Conservation (phyloP, 2,329 filamentous ascomycete genomes). For the Fusarium succisae region DNA sequence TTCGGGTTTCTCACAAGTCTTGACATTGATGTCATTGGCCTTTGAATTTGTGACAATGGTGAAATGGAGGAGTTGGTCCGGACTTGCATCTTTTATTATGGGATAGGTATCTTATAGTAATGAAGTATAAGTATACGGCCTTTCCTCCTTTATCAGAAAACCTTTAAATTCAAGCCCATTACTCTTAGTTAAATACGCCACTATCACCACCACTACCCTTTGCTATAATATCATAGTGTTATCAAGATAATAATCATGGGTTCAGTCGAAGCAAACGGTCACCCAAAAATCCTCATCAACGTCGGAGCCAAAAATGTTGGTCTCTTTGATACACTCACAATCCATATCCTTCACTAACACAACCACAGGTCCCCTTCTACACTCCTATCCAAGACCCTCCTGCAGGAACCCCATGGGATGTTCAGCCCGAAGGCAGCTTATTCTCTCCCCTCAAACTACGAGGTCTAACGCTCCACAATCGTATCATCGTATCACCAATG, state of each 20-base stretch:
- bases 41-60: neutral
- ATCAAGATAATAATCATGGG: neutral
- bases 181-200: neutral
- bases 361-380: constrained; percentile 35
- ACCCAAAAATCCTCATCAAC: constrained; percentile 31
- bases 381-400: constrained; percentile 40
- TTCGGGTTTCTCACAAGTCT: neutral
- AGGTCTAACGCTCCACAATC: constrained; percentile 55
- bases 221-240: neutral
- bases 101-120: no score
- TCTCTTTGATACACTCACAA: neutral
- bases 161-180: neutral
- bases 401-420: constrained; percentile 38
- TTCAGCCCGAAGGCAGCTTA: constrained; percentile 42
- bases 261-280: constrained; percentile 1
- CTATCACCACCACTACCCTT: neutral
- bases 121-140: neutral
- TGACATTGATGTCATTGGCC: neutral
- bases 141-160: neutral
- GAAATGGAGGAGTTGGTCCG: neutral
- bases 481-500: constrained; percentile 58
- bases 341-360: neutral
- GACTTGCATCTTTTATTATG: neutral
- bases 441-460: constrained; percentile 58
- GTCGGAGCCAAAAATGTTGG: constrained; percentile 30